A percentile compares a stretch with the other conserved stretches of the same genome.
phyloP scores from a whole-genome alignment of 148 eudicot species.

The Rhododendron griersonianum region DNA sequence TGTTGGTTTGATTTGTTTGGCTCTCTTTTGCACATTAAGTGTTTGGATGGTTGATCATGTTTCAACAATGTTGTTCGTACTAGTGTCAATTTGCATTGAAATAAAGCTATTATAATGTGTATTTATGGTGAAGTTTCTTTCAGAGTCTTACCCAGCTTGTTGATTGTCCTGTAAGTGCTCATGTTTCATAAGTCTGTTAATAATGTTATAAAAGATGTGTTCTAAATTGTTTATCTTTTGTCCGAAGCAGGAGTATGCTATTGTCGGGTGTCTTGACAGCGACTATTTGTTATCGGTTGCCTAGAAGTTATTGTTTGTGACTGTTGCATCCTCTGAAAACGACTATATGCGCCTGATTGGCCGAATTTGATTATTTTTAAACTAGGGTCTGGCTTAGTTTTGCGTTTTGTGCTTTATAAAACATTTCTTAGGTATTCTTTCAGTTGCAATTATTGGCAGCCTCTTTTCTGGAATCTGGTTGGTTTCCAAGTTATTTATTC shows the following conservation, averaged over 20 bases:
- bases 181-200: background rate
- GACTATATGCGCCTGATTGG: background rate
- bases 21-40: background rate
- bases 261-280: background rate
- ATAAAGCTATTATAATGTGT: background rate
- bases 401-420: background rate
- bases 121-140: background rate
- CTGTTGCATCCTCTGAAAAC: background rate
- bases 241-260: background rate
- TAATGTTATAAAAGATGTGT: background rate
- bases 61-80: background rate
- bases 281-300: background rate
- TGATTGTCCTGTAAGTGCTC: background rate
- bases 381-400: background rate
- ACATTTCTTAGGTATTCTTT: background rate
- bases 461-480: background rate
- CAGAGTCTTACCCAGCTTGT: background rate
- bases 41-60: background rate
- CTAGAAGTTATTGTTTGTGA: background rate
- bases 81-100: background rate
- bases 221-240: background rate
- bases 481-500: background rate
- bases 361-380: background rate
- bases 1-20: background rate
- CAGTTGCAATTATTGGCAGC: background rate